phyloP scores from a whole-genome alignment of 1,139 yeast species.

The Yamadazyma membranifaciens region DNA sequence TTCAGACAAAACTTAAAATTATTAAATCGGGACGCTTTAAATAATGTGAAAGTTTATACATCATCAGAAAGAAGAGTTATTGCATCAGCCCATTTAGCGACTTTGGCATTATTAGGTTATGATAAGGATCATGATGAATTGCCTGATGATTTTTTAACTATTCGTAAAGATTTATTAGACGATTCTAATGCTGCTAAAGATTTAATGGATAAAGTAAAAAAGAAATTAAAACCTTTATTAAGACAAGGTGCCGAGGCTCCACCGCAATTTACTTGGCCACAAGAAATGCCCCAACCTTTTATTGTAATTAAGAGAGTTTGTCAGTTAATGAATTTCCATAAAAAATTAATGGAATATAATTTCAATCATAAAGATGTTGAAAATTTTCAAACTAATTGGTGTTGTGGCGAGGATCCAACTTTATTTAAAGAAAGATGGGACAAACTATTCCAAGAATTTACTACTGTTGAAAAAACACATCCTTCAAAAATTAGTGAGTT shows the following conservation, averaged over 20 bases:
- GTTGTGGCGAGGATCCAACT: constrained; percentile 93
- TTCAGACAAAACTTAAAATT: constrained; percentile 87
- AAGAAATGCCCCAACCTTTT: constrained; percentile 96
- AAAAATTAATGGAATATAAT: constrained; percentile 79
- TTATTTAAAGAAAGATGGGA: constrained; percentile 97
- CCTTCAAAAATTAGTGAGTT: constrained; percentile 96
- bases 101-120: constrained; percentile 75
- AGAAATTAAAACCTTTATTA: constrained; percentile 88
- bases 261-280: constrained; percentile 99
- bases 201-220: constrained; percentile 95
- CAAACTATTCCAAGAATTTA: constrained; percentile 88
- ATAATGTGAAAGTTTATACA: constrained; percentile 83
- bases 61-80: constrained; percentile 94
- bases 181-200: constrained; percentile 99
- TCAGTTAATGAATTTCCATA: constrained; percentile 92
- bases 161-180: constrained; percentile 88
- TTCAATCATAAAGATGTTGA: constrained; percentile 66
- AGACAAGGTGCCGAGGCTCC: constrained; percentile 98
- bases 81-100: constrained; percentile 87
- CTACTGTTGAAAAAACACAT: constrained; percentile 92
- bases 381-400: constrained; percentile 80
- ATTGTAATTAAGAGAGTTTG: constrained; percentile 91
- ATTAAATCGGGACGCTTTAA: constrained; percentile 78
- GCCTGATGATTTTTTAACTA: constrained; percentile 76
- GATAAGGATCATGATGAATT: constrained; percentile 52